phyloP scores from a whole-genome alignment of 1,284 basidiomycete species.

The Bondarzewia mesenterica region DNA sequence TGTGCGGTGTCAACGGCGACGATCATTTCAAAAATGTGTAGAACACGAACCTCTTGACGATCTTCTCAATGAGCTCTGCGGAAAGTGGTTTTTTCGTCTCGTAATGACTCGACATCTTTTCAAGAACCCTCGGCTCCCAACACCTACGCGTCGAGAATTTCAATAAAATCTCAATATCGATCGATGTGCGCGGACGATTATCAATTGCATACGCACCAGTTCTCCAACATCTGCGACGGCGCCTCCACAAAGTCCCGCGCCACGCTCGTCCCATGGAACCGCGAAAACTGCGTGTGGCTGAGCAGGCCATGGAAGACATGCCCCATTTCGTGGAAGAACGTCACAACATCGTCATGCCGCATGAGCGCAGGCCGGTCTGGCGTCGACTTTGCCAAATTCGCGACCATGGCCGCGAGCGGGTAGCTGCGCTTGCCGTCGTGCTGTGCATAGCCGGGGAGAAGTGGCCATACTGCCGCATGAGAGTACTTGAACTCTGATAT shows the following conservation, averaged over 20 bases:
- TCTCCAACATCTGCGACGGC: constrained; percentile 86
- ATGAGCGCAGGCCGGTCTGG: constrained; percentile 75
- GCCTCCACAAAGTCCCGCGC: constrained; percentile 83
- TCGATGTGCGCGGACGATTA: neutral
- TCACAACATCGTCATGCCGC: constrained; percentile 75
- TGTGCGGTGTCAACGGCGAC: neutral
- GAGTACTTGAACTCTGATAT: constrained; percentile 73
- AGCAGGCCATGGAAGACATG: constrained; percentile 82
- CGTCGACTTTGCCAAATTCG: constrained; percentile 79
- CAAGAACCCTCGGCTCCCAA: constrained; percentile 71
- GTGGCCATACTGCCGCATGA: constrained; percentile 80
- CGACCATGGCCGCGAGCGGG: constrained; percentile 77
- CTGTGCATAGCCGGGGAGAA: constrained; percentile 52
- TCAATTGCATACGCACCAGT: constrained; percentile 51
- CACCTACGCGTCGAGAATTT: constrained; percentile 38
- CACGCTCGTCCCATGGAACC: constrained; percentile 78
- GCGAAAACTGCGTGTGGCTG: constrained; percentile 60
- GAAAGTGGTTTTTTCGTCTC: constrained; percentile 67
- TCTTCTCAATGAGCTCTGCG: constrained; percentile 67
- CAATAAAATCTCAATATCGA: neutral
- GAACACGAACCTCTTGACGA: constrained; percentile 58
- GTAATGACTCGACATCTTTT: constrained; percentile 73
- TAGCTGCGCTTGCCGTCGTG: constrained; percentile 56
- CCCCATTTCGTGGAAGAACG: constrained; percentile 81
- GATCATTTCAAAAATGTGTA: neutral